Evolutionary conservation across 73 alveolate species (phyloP).

Genomic region (Loxodes magnus): DNA sequence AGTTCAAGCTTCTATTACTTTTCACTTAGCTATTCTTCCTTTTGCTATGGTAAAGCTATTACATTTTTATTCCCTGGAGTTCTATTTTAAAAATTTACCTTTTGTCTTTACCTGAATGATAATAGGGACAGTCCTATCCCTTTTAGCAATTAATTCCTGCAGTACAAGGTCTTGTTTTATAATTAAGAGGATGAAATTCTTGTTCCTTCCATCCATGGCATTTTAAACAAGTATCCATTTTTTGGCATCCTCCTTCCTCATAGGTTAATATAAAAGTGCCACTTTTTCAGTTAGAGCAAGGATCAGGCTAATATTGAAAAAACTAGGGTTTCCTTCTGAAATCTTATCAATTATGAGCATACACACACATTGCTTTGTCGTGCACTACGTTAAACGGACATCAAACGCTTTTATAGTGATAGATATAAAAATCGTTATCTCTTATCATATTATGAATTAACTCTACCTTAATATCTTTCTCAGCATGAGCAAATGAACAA

Average conservation of each 20-base stretch:
- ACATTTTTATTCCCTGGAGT: too few species aligned
- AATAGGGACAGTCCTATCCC: conserved; percentile 27
- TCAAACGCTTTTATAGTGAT: conserved; percentile 89
- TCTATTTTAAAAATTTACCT: too few species aligned
- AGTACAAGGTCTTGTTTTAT: conserved; percentile 57
- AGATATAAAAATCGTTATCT: conserved; percentile 65
- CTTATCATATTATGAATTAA: conserved; percentile 57
- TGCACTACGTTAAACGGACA: conserved; percentile 88
- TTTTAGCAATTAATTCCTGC: conserved; percentile 32
- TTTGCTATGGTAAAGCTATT: too few species aligned
- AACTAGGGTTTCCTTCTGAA: conserved; percentile 95
- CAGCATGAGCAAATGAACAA: conserved; percentile 81
- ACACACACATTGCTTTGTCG: conserved; percentile 85
- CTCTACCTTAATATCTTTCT: conserved; percentile 64
- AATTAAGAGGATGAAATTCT: conserved; percentile 71
- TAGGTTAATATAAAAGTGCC: conserved; percentile 15
- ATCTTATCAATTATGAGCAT: conserved; percentile 94
- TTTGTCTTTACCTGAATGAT: conserved; percentile 21
- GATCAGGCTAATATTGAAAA: background rate
- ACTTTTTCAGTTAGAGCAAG: conserved; percentile 12
- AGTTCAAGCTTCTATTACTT: too few species aligned
- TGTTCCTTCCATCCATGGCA: conserved; percentile 87
- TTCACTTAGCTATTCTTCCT: too few species aligned
- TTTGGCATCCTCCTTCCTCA: conserved; percentile 68
- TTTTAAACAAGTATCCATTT: conserved; percentile 35